These are phyloP conservation scores for Pyrenula massariospora DNA, from an alignment of 495 filamentous ascomycete genomes.

Conservation along the genomic window DNA sequence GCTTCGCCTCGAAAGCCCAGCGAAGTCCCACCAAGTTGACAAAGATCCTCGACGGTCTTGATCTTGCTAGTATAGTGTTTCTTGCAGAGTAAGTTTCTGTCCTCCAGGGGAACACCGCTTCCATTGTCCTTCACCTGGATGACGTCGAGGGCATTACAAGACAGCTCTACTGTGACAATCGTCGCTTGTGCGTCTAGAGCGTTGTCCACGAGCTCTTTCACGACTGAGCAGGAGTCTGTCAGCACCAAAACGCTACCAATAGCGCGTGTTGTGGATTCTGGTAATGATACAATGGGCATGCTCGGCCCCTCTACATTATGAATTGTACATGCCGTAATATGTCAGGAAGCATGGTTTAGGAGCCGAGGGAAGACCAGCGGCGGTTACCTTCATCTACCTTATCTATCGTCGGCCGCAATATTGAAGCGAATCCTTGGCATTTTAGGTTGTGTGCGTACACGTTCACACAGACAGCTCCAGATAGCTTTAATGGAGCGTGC, in stretches of 20 bases:
- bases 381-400: too few species aligned
- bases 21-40: constrained; percentile 46
- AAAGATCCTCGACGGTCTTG: constrained; percentile 58
- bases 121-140: constrained; percentile 91
- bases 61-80: constrained; percentile 83
- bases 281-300: constrained; percentile 59
- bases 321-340: too few species aligned
- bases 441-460: too few species aligned
- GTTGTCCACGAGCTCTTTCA: constrained; percentile 93
- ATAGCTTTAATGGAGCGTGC: too few species aligned
- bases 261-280: constrained; percentile 46
- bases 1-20: constrained; percentile 87
- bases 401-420: too few species aligned
- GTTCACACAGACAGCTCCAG: too few species aligned
- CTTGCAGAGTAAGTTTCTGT: constrained; percentile 56
- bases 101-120: constrained; percentile 59
- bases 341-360: too few species aligned
- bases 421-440: too few species aligned
- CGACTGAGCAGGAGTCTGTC: constrained; percentile 56
- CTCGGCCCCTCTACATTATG: too few species aligned
- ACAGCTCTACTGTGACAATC: constrained; percentile 60
- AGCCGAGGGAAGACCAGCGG: too few species aligned
- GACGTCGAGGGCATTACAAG: constrained; percentile 63
- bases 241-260: constrained; percentile 67
- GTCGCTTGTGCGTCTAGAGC: constrained; percentile 73